Percentiles rank a stretch among this genome's conserved stretches.
Conservation (phyloP, 2,329 filamentous ascomycete genomes). For the Lachnellula willkommii region DNA sequence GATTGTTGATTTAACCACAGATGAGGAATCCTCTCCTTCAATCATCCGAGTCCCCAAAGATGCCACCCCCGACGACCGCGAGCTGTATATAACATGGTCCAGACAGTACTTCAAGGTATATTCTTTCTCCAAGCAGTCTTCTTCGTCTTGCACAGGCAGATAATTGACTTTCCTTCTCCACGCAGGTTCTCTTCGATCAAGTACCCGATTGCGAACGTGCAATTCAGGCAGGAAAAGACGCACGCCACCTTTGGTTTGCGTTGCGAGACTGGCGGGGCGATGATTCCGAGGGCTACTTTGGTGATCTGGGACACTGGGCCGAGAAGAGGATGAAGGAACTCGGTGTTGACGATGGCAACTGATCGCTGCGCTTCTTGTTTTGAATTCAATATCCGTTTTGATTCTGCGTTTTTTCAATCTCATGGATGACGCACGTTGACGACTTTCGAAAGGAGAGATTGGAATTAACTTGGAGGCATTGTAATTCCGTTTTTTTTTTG, state of each 20-base stretch:
- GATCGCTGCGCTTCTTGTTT: no score
- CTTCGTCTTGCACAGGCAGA: background rate
- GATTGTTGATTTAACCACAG: constrained; percentile 16
- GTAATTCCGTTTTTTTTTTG: no score
- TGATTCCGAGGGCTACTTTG: constrained; percentile 15
- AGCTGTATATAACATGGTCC: constrained; percentile 21
- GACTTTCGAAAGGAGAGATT: no score
- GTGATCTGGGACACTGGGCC: constrained; percentile 7
- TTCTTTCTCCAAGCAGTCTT: constrained; percentile 3
- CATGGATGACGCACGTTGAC: no score
- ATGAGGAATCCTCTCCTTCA: constrained; percentile 21
- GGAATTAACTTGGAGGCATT: no score
- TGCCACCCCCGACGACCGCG: constrained; percentile 10
- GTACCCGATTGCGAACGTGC: constrained; percentile 20
- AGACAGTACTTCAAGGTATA: constrained; percentile 27
- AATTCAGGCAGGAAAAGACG: constrained; percentile 27
- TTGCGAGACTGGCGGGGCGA: constrained; percentile 17
- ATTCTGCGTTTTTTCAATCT: no score
- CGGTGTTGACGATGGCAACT: background rate
- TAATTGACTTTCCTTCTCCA: background rate
- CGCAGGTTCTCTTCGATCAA: constrained; percentile 3
- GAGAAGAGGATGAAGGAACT: constrained; percentile 8
- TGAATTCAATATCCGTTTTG: no score
- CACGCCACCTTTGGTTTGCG: constrained; percentile 29
- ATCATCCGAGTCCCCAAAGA: constrained; percentile 24